These are phyloP conservation scores for Diaporthe ilicicola DNA, from an alignment of 2,329 filamentous ascomycete species.

Conservation along the genomic window DNA sequence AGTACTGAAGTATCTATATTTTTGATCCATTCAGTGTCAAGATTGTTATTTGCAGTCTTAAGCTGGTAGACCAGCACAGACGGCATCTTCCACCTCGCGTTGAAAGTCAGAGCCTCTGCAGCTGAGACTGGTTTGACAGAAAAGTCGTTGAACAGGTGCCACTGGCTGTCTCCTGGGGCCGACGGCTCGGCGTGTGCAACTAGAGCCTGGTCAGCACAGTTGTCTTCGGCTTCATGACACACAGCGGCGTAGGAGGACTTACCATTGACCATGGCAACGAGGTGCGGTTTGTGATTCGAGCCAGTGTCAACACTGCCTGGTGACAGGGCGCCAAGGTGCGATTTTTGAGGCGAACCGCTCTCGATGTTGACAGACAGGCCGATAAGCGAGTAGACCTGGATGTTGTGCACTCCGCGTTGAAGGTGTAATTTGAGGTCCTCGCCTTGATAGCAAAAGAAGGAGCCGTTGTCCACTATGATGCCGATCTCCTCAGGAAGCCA, in stretches of 20 bases:
- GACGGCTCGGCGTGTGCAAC: slow-evolving; percentile 72
- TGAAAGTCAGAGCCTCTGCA: slow-evolving; percentile 89
- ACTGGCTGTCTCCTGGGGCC: slow-evolving; percentile 71
- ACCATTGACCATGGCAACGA: slow-evolving; percentile 92
- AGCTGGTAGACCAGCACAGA: slow-evolving; percentile 88
- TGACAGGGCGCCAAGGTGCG: slow-evolving; percentile 84
- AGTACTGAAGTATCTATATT: slow-evolving; percentile 84
- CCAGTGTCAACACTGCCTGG: slow-evolving; percentile 87
- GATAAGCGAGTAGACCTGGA: slow-evolving; percentile 90
- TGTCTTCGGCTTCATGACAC: neutral
- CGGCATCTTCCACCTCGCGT: slow-evolving; percentile 90
- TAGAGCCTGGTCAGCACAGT: slow-evolving; percentile 41
- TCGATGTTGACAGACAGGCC: slow-evolving; percentile 92
- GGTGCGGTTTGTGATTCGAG: slow-evolving; percentile 85
- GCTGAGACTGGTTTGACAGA: slow-evolving; percentile 81
- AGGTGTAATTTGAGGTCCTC: slow-evolving; percentile 85
- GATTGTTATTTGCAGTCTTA: slow-evolving; percentile 80
- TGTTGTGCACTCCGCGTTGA: slow-evolving; percentile 79
- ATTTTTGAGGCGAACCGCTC: slow-evolving; percentile 82
- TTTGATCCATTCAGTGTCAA: slow-evolving; percentile 88
- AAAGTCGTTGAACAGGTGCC: slow-evolving; percentile 99
- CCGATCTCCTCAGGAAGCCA: slow-evolving; percentile 96
- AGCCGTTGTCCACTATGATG: slow-evolving; percentile 87
- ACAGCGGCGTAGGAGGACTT: slow-evolving; percentile 39
- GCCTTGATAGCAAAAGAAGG: slow-evolving; percentile 94